Percentiles rank a stretch among this genome's conserved stretches.
These are phyloP conservation scores for Globisporangium polare DNA, from an alignment of 352 stramenopile species.

Conservation along the genomic window DNA sequence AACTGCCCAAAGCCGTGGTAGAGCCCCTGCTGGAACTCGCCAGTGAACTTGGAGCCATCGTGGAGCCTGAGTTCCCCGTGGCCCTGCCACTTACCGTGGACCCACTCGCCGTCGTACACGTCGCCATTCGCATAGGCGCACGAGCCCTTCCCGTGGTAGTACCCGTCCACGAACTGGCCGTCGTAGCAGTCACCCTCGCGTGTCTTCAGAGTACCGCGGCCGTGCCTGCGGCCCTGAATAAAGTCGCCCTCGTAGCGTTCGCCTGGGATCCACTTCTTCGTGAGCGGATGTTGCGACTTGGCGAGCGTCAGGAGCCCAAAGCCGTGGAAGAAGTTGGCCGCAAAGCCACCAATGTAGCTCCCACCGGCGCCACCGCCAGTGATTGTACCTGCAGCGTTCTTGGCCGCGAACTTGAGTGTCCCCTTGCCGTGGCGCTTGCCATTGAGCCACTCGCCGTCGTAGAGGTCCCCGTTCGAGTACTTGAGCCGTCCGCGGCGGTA, in stretches of 20 bases:
- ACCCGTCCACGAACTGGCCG: conserved; percentile 41
- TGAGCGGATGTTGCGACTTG: conserved; percentile 57
- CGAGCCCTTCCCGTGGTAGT: conserved; percentile 51
- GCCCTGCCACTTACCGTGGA: conserved; percentile 54
- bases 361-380: neutral
- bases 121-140: conserved; percentile 58
- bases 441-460: conserved; percentile 85
- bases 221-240: conserved; percentile 42
- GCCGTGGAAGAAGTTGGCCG: conserved; percentile 48
- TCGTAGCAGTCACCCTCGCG: conserved; percentile 46
- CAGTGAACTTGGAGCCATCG: conserved; percentile 54
- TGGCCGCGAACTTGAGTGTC: conserved; percentile 41
- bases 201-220: conserved; percentile 37
- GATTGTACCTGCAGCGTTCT: conserved; percentile 3
- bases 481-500: conserved; percentile 64
- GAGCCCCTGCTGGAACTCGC: conserved; percentile 39
- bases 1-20: conserved; percentile 67
- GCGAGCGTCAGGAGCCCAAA: conserved; percentile 53
- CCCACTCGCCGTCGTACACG: conserved; percentile 69
- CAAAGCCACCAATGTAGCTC: conserved; percentile 58
- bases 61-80: conserved; percentile 38
- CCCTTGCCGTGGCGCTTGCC: conserved; percentile 69
- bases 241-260: conserved; percentile 75
- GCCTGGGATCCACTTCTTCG: conserved; percentile 50
- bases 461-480: conserved; percentile 73